A percentile compares a stretch with the other conserved stretches of the same genome.
These are phyloP conservation scores for Apiospora sp. DNA, from an alignment of 2,329 filamentous ascomycete species.

Conservation along the genomic window DNA sequence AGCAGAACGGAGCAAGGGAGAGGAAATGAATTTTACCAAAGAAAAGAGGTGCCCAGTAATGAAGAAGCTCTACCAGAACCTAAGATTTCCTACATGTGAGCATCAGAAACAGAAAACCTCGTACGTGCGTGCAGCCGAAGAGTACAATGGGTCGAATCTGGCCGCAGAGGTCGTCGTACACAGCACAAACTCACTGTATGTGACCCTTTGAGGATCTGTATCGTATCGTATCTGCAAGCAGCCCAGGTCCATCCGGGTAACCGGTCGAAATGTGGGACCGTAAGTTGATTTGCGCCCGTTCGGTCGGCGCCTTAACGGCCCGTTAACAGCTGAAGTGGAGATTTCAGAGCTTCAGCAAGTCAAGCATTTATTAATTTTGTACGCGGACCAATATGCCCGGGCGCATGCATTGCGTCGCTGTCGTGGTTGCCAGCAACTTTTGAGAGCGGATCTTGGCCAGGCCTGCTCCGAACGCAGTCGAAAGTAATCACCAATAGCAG, in stretches of 20 bases:
- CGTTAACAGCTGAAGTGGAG: conserved; percentile 15
- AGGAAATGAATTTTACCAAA: not conserved
- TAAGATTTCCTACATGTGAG: not conserved
- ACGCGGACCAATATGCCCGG: not conserved
- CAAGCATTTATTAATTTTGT: not conserved
- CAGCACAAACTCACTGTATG: not conserved
- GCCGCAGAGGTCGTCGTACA: not conserved
- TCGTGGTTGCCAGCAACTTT: conserved; percentile 5
- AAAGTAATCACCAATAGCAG: not conserved
- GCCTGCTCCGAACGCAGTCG: not conserved
- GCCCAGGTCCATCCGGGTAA: conserved; percentile 3
- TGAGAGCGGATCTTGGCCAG: conserved; percentile 17
- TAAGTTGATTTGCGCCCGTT: not conserved
- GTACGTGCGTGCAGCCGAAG: not conserved
- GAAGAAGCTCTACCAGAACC: not conserved
- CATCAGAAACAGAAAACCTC: not conserved
- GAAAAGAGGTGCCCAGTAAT: not conserved
- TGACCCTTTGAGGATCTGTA: not conserved
- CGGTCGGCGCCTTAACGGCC: conserved; percentile 15
- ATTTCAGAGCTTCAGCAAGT: not conserved
- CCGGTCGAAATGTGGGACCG: conserved; percentile 10
- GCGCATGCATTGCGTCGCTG: conserved; percentile 8
- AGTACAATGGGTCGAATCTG: too few relatives aligned
- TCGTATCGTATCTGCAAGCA: conserved; percentile 17
- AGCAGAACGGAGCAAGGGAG: not conserved